phyloP scores from a whole-genome alignment of 2,329 filamentous ascomycete genomes.

The Beauveria rudraprayagi region DNA sequence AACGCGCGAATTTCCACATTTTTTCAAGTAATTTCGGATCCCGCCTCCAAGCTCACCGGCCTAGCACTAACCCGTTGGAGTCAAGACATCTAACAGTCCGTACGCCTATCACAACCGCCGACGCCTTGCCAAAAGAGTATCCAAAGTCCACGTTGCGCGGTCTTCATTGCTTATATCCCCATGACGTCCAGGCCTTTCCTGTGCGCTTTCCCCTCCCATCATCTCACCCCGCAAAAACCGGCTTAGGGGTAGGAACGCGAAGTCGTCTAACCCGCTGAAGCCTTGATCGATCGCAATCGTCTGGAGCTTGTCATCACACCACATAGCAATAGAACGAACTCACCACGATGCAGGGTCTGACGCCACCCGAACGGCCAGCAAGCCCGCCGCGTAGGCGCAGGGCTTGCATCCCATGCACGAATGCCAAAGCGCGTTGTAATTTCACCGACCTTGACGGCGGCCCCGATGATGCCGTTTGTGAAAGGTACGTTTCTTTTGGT shows the following conservation, averaged over 20 bases:
- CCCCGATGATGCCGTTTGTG: constrained; percentile 18
- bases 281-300: constrained; percentile 8
- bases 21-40: not conserved
- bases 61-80: constrained; percentile 2
- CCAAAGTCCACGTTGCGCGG: not conserved
- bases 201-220: not conserved
- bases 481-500: constrained; percentile 17
- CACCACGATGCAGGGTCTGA: constrained; percentile 16
- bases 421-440: constrained; percentile 22
- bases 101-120: not conserved
- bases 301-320: not conserved
- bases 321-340: constrained; percentile 11
- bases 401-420: constrained; percentile 23
- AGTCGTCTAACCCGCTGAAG: constrained; percentile 1
- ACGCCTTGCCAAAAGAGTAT: not conserved
- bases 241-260: not conserved
- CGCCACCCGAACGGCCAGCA: constrained; percentile 10
- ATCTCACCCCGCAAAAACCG: not conserved
- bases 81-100: constrained; percentile 1
- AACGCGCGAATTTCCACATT: accelerated
- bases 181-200: not conserved
- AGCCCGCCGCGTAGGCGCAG: constrained; percentile 24
- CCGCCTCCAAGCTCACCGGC: not conserved
- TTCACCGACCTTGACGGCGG: constrained; percentile 18
- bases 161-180: constrained; percentile 5